Percentiles rank a stretch among this genome's conserved stretches.
These are phyloP conservation scores for Chamaecrista fasciculata DNA, from an alignment of 306 rosid species.

Conservation along the genomic window DNA sequence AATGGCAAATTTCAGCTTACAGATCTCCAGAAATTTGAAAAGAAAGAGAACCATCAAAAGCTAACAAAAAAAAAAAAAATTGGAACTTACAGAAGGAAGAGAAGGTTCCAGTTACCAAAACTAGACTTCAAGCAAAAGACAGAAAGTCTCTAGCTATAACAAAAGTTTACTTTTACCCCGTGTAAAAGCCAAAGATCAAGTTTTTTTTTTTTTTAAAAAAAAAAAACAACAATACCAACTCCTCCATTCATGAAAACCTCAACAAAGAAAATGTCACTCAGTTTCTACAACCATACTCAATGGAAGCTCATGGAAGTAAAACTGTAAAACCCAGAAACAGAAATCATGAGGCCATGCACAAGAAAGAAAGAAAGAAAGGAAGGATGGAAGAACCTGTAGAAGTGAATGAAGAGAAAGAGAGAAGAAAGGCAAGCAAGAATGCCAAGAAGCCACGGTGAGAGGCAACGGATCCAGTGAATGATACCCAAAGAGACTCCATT, in stretches of 20 bases:
- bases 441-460: conserved; percentile 34
- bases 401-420: conserved; percentile 50
- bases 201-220: too few relatives aligned
- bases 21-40: not conserved
- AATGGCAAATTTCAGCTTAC: not conserved
- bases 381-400: conserved; percentile 42
- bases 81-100: not conserved
- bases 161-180: not conserved
- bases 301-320: not conserved
- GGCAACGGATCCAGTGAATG: conserved; percentile 47
- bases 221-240: not conserved
- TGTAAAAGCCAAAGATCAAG: not conserved
- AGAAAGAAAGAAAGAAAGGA: not conserved
- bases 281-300: not conserved
- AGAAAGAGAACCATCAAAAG: not conserved
- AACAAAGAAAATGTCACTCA: not conserved
- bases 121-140: not conserved
- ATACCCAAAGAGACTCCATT: conserved; percentile 43
- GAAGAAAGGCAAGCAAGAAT: conserved; percentile 40
- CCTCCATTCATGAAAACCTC: not conserved
- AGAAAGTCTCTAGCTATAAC: not conserved
- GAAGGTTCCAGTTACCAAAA: not conserved
- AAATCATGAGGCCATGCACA: not conserved
- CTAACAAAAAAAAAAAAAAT: not conserved
- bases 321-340: conserved; percentile 19